Base-by-base conservation (phyloP, 1,139 yeast genomes). In the Pneumocystis jirovecii region DNA sequence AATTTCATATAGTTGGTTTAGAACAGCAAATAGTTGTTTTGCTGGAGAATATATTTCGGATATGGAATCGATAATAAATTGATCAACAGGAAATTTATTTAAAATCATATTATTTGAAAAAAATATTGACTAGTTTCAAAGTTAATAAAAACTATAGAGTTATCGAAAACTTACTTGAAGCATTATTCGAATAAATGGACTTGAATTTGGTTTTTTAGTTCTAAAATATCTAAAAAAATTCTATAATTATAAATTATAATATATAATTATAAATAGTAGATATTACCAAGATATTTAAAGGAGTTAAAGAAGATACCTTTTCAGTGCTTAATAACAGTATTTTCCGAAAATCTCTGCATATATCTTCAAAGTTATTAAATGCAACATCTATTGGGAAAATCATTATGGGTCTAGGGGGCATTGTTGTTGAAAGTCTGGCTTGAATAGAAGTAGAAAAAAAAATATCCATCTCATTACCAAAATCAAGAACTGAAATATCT, bases 331-430 rank as follows among this genome's bases (percentile, higher is more conserved):
- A 60, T 31, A 42, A 60, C 42, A 40, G 31, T 31, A 60, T 40
- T 42, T 61, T 42, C 5, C 62, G 60, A 44, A 65, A 60, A 45
- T 65, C 65, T 21, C 35, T n/a, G 31, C 64, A 63, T 15, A 60
- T 29, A 31, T 61, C 37, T 50, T 50, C 35, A 40, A 64, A 44
- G 15, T 21, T 34, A 5, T 60, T 56, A 29, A 42, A 50, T n/a
- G 64, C 67, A n/a, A 62, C 60, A 17, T 40, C 60, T 17, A 59
- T 44, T 3, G 67, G 57, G 60, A 63, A 44, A 42, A 63, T 61
- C 45, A 65, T 61, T 56, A 65, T 65, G 25, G 65, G 67, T 15
- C 67, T 60, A 39, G 67, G 67, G 12, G 67, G 67, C 45, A 63
- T 65, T 4, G 64, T 61, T 42, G 65, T 65, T 39, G 61, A 62